Conservation (phyloP, 495 filamentous ascomycete genomes). For the Podospora fimiseda region DNA sequence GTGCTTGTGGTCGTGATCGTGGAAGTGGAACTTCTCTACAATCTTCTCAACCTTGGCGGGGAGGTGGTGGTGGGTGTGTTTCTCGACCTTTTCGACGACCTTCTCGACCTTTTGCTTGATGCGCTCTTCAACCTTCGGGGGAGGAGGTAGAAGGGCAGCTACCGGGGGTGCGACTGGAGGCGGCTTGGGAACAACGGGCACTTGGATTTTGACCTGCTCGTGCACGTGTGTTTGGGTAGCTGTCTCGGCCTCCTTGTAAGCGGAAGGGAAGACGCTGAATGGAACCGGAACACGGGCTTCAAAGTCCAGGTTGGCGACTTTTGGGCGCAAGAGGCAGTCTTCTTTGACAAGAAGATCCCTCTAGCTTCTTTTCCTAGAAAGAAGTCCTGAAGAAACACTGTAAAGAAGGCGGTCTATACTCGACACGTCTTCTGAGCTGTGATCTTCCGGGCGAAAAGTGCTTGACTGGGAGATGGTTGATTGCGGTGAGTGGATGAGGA, state of each 20-base stretch:
- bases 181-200: conserved; percentile 41
- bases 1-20: background rate
- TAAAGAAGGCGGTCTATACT: conserved; percentile 29
- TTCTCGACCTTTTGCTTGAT: background rate
- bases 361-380: conserved; percentile 58
- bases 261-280: conserved; percentile 99
- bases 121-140: conserved; percentile 32
- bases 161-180: conserved; percentile 33
- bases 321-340: conserved; percentile 56
- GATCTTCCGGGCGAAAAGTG: conserved; percentile 24
- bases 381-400: conserved; percentile 41
- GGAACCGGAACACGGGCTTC: conserved; percentile 98
- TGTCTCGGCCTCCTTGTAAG: conserved; percentile 88
- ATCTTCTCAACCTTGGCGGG: background rate
- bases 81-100: background rate
- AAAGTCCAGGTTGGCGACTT: conserved; percentile 99
- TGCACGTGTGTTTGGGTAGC: conserved; percentile 59
- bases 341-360: conserved; percentile 93
- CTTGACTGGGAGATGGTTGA: conserved; percentile 7
- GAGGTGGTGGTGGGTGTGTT: background rate
- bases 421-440: conserved; percentile 32
- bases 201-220: conserved; percentile 83
- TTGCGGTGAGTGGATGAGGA: conserved; percentile 3
- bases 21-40: background rate
- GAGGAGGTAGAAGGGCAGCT: conserved; percentile 53